These are phyloP conservation scores for Rhododendron griersonianum DNA, from an alignment of 148 eudicot genomes.

Conservation along the genomic window DNA sequence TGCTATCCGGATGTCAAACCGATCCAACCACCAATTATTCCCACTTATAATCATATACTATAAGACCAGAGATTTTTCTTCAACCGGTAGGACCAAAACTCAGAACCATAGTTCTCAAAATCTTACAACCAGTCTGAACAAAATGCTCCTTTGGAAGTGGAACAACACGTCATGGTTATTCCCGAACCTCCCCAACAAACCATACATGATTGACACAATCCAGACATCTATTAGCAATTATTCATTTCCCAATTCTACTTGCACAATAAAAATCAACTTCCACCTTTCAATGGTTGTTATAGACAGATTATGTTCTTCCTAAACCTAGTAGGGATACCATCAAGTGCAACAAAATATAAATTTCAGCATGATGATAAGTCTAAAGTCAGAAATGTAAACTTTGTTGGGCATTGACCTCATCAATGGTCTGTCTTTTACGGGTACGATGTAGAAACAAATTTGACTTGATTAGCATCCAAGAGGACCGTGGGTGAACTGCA, in stretches of 20 bases:
- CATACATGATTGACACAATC: neutral
- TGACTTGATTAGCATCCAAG: slow-evolving; percentile 75
- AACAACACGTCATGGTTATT: neutral
- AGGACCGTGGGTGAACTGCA: slow-evolving; percentile 55
- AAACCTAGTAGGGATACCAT: neutral
- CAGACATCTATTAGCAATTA: neutral
- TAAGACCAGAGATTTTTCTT: neutral
- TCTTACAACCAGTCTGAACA: neutral
- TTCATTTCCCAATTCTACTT: neutral
- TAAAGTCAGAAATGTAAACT: neutral
- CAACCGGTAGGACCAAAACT: neutral
- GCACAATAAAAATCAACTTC: neutral
- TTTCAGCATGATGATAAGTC: neutral
- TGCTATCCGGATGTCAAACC: neutral
- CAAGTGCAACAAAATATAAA: slow-evolving; percentile 4
- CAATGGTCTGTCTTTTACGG: slow-evolving; percentile 76
- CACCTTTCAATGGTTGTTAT: neutral
- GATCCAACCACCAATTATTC: neutral
- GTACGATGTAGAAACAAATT: slow-evolving; percentile 84
- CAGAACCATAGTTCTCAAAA: neutral
- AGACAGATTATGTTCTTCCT: neutral
- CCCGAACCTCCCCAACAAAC: neutral
- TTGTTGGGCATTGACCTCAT: slow-evolving; percentile 54
- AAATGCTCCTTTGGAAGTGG: neutral
- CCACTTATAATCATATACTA: neutral